Evolutionary conservation across 805 yeast genomes (phyloP).

Genomic region (Candida qinlingensis): DNA sequence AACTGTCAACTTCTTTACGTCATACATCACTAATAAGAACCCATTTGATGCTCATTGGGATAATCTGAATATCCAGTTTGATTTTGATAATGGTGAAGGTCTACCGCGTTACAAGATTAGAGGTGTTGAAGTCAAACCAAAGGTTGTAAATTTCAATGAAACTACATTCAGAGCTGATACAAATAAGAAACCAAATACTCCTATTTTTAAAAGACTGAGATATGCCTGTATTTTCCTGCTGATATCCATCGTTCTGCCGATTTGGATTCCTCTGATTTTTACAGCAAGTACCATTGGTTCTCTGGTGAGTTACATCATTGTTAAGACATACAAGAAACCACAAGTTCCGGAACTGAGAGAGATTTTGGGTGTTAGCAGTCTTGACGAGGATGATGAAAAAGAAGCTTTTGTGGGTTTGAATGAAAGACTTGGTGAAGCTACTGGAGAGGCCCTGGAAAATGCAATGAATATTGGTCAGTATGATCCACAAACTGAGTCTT

Average conservation of each 20-base stretch:
- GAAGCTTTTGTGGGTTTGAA: constrained; percentile 10
- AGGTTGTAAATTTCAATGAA: constrained; percentile 45
- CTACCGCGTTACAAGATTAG: constrained; percentile 31
- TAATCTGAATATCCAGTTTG: constrained; percentile 32
- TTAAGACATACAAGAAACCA: constrained; percentile 28
- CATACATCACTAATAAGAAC: constrained; percentile 65
- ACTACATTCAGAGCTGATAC: constrained; percentile 20
- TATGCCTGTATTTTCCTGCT: constrained; percentile 21
- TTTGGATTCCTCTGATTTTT: constrained; percentile 46
- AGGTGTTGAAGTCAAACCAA: constrained; percentile 36
- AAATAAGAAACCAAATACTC: constrained; percentile 5
- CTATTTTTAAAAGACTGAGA: constrained; percentile 18
- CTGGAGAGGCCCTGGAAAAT: constrained; percentile 22
- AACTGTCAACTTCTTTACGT: constrained; percentile 82
- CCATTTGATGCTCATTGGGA: constrained; percentile 65
- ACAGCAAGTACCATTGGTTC: constrained; percentile 28
- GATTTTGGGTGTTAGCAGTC: neutral
- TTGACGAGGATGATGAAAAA: constrained; percentile 2
- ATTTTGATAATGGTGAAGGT: constrained; percentile 28
- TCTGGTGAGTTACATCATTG: constrained; percentile 35
- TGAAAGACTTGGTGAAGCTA: constrained; percentile 21
- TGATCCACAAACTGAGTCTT: constrained; percentile 16
- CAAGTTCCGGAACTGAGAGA: constrained; percentile 9
- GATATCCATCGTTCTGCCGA: constrained; percentile 31
- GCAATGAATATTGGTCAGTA: constrained; percentile 20